Evolutionary conservation across 371 early-diverging fungal species (phyloP).

Genomic region (Mucor lusitanicus): DNA sequence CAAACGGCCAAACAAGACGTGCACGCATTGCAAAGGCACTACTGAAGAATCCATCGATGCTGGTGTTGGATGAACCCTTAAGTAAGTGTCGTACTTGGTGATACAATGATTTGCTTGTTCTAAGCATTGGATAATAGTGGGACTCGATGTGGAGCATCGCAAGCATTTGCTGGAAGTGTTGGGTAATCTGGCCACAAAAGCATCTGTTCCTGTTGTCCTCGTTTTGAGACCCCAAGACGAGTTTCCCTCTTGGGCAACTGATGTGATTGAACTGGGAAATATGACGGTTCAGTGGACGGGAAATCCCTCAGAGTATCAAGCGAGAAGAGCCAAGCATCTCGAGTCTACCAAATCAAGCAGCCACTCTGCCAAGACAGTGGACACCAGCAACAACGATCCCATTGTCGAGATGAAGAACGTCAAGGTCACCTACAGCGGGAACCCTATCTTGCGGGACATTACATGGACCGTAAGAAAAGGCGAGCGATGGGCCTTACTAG

Average conservation of each 20-base stretch:
- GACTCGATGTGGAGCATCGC: slow-evolving; percentile 58
- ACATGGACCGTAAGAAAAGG: slow-evolving; percentile 55
- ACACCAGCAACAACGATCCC: slow-evolving; percentile 18
- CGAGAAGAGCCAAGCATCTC: not conserved
- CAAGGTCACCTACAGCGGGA: slow-evolving; percentile 48
- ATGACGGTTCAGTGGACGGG: slow-evolving; percentile 32
- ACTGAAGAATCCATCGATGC: slow-evolving; percentile 35
- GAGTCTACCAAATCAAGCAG: not conserved
- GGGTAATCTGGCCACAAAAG: slow-evolving; percentile 29
- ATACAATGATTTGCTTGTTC: not conserved
- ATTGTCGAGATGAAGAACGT: slow-evolving; percentile 53
- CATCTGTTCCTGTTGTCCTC: slow-evolving; percentile 45
- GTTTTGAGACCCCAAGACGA: slow-evolving; percentile 60
- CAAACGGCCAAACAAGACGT: slow-evolving; percentile 63
- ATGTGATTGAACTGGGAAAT: slow-evolving; percentile 47
- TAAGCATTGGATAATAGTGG: slow-evolving; percentile 39
- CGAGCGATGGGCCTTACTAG: slow-evolving; percentile 60
- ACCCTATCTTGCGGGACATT: slow-evolving; percentile 47
- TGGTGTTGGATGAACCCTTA: slow-evolving; percentile 63
- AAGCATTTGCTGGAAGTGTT: slow-evolving; percentile 40
- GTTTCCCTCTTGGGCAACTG: slow-evolving; percentile 59
- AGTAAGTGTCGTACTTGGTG: slow-evolving; percentile 50
- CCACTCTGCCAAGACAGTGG: not conserved
- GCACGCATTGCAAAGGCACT: slow-evolving; percentile 56
- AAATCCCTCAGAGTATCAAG: slow-evolving; percentile 27